Evolutionary conservation across 164 flowering plant genomes (phyloP).

Genomic region (Umbellularia californica): DNA sequence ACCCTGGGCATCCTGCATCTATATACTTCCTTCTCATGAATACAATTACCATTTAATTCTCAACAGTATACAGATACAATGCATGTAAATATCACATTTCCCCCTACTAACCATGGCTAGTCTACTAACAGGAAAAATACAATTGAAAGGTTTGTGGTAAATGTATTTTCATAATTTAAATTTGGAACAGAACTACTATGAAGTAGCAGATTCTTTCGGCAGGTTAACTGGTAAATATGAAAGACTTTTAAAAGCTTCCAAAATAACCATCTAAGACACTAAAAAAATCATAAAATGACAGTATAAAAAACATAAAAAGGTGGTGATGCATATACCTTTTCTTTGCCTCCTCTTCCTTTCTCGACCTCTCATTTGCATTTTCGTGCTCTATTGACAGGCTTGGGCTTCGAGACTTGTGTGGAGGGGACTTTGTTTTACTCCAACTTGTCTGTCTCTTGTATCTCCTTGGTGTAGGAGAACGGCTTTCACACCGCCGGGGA

Average conservation of each 20-base stretch:
- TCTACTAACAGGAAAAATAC: too few relatives aligned
- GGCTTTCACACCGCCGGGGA: conserved; percentile 59
- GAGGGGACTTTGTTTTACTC: conserved; percentile 62
- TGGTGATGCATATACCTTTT: conserved; percentile 55
- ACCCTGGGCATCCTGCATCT: too few relatives aligned
- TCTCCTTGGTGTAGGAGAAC: conserved; percentile 71
- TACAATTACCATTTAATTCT: too few relatives aligned
- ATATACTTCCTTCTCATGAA: too few relatives aligned
- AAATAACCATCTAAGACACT: not conserved
- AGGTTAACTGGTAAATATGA: not conserved
- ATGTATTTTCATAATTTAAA: too few relatives aligned
- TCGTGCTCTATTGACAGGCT: conserved; percentile 55
- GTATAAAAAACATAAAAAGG: not conserved
- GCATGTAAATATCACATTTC: too few relatives aligned
- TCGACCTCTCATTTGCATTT: conserved; percentile 51
- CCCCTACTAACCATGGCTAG: too few relatives aligned
- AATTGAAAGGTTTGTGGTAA: too few relatives aligned
- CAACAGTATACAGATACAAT: too few relatives aligned
- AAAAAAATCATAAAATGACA: not conserved
- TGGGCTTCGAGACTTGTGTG: conserved; percentile 55
- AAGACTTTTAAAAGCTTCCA: not conserved
- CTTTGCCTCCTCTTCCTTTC: conserved; percentile 80
- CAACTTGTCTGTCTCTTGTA: conserved; percentile 64
- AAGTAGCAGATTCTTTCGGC: not conserved
- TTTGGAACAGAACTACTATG: not conserved